Base-by-base conservation (phyloP, 2,329 filamentous ascomycete genomes). In the Fusarium chaquense region DNA sequence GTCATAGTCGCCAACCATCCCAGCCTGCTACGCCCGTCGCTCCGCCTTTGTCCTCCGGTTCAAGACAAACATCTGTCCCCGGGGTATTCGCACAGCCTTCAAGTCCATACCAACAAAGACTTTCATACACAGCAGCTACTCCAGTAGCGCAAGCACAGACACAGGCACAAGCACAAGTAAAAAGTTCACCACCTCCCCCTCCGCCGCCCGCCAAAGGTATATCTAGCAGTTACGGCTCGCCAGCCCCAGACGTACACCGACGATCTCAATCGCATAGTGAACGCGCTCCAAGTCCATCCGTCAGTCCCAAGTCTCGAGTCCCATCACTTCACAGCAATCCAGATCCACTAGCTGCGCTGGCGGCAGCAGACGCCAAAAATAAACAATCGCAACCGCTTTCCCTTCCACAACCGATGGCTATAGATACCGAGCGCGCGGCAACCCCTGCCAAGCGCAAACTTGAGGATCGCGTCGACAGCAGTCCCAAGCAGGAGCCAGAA, bases 261-360 rank as follows among this genome's bases (percentile, higher is more conserved):
- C 79, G 86, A 76, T 83, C 85, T 44, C 82, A 85, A 61, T 85
- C 86, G 44, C 84, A 85, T 50, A 85, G 85, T 68, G 90, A 93
- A 58, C 87, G 91, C 73, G 91, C 92, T 65, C 83, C 86, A 51
- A 93, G 90, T 76, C 78, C 91, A 55, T 94, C 91, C 75, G 88
- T 95, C 52, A 95, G 92, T 77, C 93, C 93, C 32, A 94, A 93
- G 80, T 93, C 92, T 36, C 84, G 87, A 67, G 81, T 90, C 18
- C 81, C 84, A 40, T 87, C 85, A 71, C 75, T 87, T 38, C 82
- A 81, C 61, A 84, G 79, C 76, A 84, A 78, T 73, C 73, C 80
- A 45, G 81, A 82, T 52, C 73, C 70, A 43, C 65, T 71, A 22
- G 61, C 70, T 43, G 65, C 68, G 22, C 59, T 74, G 15, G 78